Conservation (phyloP, 306 rosid species). For the Pyrus pyrifolia region DNA sequence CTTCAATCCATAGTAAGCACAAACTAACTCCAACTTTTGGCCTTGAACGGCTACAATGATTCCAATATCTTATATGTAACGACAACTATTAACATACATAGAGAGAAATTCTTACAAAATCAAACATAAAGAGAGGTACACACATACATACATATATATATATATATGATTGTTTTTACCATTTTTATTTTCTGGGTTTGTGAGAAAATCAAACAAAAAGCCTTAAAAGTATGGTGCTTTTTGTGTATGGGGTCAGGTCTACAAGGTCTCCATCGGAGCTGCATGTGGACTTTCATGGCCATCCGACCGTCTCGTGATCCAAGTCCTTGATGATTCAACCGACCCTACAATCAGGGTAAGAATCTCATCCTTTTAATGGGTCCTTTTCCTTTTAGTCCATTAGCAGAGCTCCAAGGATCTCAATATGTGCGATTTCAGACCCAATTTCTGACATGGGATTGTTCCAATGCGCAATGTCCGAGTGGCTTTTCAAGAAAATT, state of each 20-base stretch:
- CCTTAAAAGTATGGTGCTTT: constrained; percentile 4
- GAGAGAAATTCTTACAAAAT: too few relatives aligned
- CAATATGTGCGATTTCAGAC: not conserved
- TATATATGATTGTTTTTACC: not conserved
- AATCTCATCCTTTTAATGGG: not conserved
- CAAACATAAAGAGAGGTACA: too few relatives aligned
- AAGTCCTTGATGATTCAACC: constrained; percentile 94
- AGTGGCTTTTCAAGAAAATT: not conserved
- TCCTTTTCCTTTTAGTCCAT: not conserved
- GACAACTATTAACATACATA: too few relatives aligned
- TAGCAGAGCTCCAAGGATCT: not conserved
- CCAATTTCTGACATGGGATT: constrained; percentile 9
- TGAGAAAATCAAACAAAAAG: not conserved
- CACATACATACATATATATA: too few relatives aligned
- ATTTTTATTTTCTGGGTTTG: not conserved
- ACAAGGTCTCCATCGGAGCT: constrained; percentile 95
- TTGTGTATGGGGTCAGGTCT: constrained; percentile 43
- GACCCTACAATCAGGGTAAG: constrained; percentile 79
- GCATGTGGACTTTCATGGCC: constrained; percentile 98
- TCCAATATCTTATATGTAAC: too few relatives aligned
- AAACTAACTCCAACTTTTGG: too few relatives aligned
- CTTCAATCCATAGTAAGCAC: too few relatives aligned
- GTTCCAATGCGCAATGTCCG: not conserved
- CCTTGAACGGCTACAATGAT: too few relatives aligned
- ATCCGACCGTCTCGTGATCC: constrained; percentile 88